Evolutionary conservation across 2,329 filamentous ascomycete genomes (phyloP).

Genomic region (Exophiala calicioides): DNA sequence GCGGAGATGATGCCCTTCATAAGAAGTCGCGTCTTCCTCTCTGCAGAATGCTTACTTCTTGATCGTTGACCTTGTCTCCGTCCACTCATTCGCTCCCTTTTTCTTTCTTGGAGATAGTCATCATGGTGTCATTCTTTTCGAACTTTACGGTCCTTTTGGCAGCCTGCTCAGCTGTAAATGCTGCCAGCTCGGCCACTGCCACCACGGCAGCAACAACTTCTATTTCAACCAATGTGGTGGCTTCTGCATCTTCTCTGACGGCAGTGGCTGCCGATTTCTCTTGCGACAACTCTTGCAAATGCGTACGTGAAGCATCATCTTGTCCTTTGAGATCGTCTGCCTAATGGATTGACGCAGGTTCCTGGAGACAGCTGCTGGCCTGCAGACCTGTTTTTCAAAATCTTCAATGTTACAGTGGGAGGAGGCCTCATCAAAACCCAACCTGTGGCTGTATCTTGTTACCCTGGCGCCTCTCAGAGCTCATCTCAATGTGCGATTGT

Average conservation of each 20-base stretch:
- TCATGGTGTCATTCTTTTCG: background rate
- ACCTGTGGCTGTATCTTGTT: constrained; percentile 40
- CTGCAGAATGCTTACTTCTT: background rate
- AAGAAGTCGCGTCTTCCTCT: background rate
- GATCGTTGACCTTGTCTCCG: background rate
- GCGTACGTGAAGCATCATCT: too few species aligned
- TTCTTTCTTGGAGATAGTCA: background rate
- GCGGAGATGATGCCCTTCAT: background rate
- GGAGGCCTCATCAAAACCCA: constrained; percentile 38
- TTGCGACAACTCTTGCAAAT: constrained; percentile 1
- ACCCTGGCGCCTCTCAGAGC: constrained; percentile 34
- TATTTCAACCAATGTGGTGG: constrained; percentile 5
- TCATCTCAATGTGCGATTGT: constrained; percentile 32
- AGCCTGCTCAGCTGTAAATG: background rate
- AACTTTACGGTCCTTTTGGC: constrained; percentile 1
- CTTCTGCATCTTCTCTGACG: constrained; percentile 6
- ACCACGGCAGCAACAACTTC: background rate
- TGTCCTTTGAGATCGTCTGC: background rate
- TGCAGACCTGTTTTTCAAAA: constrained; percentile 32
- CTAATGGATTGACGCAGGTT: constrained; percentile 17
- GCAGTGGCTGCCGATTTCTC: constrained; percentile 1
- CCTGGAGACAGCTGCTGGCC: constrained; percentile 41
- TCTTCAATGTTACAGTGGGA: constrained; percentile 37
- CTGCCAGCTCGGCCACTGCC: background rate
- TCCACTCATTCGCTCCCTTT: background rate